A percentile compares a stretch with the other conserved stretches of the same genome.
These are phyloP conservation scores for Rubus parviflorus DNA, from an alignment of 306 rosid genomes.

Conservation along the genomic window DNA sequence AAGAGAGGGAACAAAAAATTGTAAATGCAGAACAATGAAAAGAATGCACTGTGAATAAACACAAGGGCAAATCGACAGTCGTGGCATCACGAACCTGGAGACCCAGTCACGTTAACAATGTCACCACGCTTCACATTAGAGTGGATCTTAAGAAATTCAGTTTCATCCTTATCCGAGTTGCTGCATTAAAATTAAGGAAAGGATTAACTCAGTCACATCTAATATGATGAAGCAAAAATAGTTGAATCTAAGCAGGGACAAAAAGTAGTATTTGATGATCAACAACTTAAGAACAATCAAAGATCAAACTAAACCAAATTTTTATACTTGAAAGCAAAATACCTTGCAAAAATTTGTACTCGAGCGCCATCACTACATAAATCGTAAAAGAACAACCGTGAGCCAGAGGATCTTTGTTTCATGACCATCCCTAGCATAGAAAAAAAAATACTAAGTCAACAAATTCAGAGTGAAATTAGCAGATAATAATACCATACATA, in stretches of 20 bases:
- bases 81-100: constrained; percentile 48
- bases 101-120: constrained; percentile 72
- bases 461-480: not conserved
- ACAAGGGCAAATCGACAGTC: not conserved
- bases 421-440: not conserved
- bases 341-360: not conserved
- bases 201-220: not conserved
- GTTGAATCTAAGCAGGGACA: not conserved
- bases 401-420: not conserved
- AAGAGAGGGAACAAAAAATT: not conserved
- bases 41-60: not conserved
- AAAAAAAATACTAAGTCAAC: not conserved
- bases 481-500: not conserved
- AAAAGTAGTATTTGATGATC: not conserved
- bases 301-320: not conserved
- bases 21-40: not conserved
- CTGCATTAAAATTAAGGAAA: not conserved
- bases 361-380: not conserved
- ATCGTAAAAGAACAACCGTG: not conserved
- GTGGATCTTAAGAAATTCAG: constrained; percentile 63
- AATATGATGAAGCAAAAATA: not conserved
- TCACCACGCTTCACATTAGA: constrained; percentile 84
- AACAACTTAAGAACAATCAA: not conserved
- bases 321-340: not conserved
- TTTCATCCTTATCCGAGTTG: constrained; percentile 31